Conservation (phyloP, 2,329 filamentous ascomycete genomes). For the Neofusicoccum cordaticola region DNA sequence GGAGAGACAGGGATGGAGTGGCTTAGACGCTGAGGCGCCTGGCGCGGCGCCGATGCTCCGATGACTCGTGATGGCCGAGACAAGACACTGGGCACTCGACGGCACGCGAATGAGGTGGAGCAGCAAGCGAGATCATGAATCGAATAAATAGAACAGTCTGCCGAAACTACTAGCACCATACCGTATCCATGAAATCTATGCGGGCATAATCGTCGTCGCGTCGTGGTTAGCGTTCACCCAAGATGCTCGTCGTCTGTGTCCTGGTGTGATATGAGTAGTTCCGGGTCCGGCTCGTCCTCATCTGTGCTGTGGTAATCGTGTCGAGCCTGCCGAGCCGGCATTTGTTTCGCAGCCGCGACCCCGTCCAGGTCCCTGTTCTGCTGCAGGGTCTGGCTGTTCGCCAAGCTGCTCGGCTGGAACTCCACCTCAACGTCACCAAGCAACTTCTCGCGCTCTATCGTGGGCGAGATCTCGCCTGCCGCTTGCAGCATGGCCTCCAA, state of each 20-base stretch:
- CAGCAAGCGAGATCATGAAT: background rate
- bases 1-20: background rate
- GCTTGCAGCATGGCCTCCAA: slow-evolving; percentile 39
- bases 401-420: slow-evolving; percentile 16
- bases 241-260: slow-evolving; percentile 36
- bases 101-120: background rate
- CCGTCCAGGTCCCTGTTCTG: slow-evolving; percentile 10
- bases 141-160: background rate
- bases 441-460: slow-evolving; percentile 8
- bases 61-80: background rate
- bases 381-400: slow-evolving; percentile 12
- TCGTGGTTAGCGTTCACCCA: slow-evolving; percentile 17
- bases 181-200: background rate
- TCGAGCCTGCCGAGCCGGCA: slow-evolving; percentile 16
- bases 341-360: background rate
- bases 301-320: slow-evolving; percentile 38
- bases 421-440: slow-evolving; percentile 15
- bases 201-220: background rate
- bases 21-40: background rate
- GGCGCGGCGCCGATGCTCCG: background rate
- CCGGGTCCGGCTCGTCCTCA: slow-evolving; percentile 47
- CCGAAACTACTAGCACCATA: background rate
- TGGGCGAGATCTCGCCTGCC: slow-evolving; percentile 26
- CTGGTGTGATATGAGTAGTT: slow-evolving; percentile 48
- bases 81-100: background rate